A percentile compares a stretch with the other conserved stretches of the same genome.
These are phyloP conservation scores for Boletus speciosus DNA, from an alignment of 768 basidiomycete genomes.

Conservation along the genomic window DNA sequence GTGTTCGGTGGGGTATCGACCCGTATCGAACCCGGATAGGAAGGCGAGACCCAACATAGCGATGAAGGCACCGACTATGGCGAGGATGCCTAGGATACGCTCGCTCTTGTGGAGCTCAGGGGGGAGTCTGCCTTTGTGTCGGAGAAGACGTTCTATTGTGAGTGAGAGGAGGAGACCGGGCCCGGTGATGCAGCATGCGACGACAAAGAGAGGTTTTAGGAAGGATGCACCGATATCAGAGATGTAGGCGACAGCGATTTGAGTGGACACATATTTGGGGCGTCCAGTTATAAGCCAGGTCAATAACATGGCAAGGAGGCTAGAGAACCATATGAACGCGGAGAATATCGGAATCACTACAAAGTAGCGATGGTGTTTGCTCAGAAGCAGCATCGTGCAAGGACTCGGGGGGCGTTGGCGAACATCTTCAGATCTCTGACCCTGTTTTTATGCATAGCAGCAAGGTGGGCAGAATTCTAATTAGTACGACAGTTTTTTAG, in stretches of 20 bases:
- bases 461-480: neutral
- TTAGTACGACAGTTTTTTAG: neutral
- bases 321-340: slow-evolving; percentile 68
- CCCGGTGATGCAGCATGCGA: slow-evolving; percentile 61
- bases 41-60: slow-evolving; percentile 65
- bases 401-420: neutral
- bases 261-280: slow-evolving; percentile 46
- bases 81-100: slow-evolving; percentile 49
- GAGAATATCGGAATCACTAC: slow-evolving; percentile 61
- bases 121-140: slow-evolving; percentile 66
- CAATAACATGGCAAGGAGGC: slow-evolving; percentile 65
- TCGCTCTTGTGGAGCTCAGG: slow-evolving; percentile 59
- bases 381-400: slow-evolving; percentile 14
- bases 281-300: slow-evolving; percentile 67
- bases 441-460: slow-evolving; percentile 6
- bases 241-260: slow-evolving; percentile 65
- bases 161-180: slow-evolving; percentile 60
- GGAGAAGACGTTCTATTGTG: slow-evolving; percentile 56
- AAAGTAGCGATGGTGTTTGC: slow-evolving; percentile 50
- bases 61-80: slow-evolving; percentile 57
- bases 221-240: slow-evolving; percentile 73
- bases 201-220: slow-evolving; percentile 73
- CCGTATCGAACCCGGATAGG: slow-evolving; percentile 70
- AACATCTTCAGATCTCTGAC: neutral
- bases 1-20: slow-evolving; percentile 49